Evolutionary conservation across 2,329 filamentous ascomycete genomes (phyloP).

Genomic region (Trichophyton rubrum): DNA sequence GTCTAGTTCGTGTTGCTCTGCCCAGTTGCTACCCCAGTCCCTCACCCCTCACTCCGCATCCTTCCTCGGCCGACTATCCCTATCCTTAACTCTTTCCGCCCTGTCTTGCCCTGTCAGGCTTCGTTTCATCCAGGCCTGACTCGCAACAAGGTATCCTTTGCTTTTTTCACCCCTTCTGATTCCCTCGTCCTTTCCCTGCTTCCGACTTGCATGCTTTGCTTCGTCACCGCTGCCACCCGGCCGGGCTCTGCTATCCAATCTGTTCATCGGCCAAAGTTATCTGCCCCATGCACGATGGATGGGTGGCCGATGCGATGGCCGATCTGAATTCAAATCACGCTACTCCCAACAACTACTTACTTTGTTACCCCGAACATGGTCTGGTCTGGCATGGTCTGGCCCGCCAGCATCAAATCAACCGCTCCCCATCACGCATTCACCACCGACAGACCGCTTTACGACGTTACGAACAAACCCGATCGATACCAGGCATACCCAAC

Average conservation of each 20-base stretch:
- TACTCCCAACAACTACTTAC: background rate
- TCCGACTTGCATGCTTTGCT: background rate
- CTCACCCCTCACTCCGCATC: background rate
- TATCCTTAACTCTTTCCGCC: background rate
- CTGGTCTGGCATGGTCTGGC: background rate
- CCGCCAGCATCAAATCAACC: background rate
- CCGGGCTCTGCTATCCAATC: background rate
- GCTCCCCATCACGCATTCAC: background rate
- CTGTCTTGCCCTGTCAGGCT: background rate
- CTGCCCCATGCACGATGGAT: background rate
- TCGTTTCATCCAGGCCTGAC: background rate
- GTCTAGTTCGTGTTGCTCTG: background rate
- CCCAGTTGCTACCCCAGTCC: background rate
- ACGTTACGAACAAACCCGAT: background rate
- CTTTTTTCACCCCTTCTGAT: background rate
- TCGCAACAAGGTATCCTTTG: background rate
- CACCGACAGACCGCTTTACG: background rate
- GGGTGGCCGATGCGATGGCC: background rate
- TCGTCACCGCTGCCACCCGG: background rate
- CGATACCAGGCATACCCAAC: slow-evolving; percentile 3
- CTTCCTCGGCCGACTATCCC: background rate
- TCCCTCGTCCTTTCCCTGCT: background rate
- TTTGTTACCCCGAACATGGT: background rate
- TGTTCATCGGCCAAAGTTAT: too few relatives aligned
- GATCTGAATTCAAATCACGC: background rate